Conservation (phyloP, 495 filamentous ascomycete genomes). For the Neurospora hispaniola region DNA sequence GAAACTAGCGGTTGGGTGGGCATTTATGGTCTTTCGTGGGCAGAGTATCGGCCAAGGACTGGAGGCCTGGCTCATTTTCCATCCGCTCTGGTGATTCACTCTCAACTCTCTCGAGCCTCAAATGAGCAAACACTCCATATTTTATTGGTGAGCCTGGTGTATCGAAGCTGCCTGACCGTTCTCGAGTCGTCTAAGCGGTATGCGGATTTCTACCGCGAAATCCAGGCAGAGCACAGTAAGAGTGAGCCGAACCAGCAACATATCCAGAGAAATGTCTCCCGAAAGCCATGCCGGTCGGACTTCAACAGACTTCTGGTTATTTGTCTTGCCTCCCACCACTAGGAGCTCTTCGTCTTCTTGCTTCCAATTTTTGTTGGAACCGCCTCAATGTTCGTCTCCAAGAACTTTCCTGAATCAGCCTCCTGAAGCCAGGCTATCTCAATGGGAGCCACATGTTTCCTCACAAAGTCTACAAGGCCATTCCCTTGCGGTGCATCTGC, state of each 20-base stretch:
- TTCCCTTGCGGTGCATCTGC: conserved; percentile 36
- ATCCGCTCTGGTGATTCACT: neutral
- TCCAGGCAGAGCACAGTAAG: neutral
- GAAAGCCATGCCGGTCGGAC: neutral
- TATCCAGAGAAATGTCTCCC: neutral
- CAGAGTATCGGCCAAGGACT: neutral
- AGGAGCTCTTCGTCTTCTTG: conserved; percentile 20
- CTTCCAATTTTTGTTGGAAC: conserved; percentile 29
- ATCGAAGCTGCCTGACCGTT: neutral
- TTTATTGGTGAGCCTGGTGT: neutral
- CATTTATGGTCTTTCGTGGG: neutral
- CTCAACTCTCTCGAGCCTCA: neutral
- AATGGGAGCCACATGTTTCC: conserved; percentile 32
- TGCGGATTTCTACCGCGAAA: neutral
- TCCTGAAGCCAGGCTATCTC: conserved; percentile 22
- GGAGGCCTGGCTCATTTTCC: neutral
- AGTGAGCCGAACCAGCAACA: neutral
- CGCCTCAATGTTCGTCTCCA: conserved; percentile 24
- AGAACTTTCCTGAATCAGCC: conserved; percentile 8
- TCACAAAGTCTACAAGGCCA: conserved; percentile 40
- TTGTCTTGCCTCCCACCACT: neutral
- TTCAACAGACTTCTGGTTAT: neutral
- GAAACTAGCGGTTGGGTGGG: neutral
- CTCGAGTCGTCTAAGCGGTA: neutral
- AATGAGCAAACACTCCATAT: neutral